A percentile compares a stretch with the other conserved stretches of the same genome.
Conservation (phyloP, 2,329 filamentous ascomycete species). For the Trichoderma sp. region DNA sequence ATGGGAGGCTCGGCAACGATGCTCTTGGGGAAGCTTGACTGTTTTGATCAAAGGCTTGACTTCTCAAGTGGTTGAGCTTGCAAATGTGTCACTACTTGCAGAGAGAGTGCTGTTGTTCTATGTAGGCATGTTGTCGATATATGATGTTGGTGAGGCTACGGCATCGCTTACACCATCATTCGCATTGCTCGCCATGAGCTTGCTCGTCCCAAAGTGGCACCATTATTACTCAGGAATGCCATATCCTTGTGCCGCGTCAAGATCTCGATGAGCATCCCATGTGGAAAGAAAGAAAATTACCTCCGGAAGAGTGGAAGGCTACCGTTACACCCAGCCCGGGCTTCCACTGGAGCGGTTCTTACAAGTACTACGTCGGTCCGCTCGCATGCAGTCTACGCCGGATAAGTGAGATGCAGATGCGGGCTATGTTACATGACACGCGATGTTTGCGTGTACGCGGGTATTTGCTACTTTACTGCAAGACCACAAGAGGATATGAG, state of each 20-base stretch:
- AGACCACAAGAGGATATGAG: background rate
- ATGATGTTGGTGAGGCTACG: background rate
- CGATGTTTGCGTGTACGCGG: too few species aligned
- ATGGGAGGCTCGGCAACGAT: background rate
- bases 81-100: too few species aligned
- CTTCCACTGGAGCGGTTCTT: background rate
- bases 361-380: background rate
- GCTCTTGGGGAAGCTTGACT: too few species aligned
- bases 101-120: too few species aligned
- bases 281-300: background rate
- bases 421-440: background rate
- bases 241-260: too few species aligned
- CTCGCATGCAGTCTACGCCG: background rate
- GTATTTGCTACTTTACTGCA: background rate
- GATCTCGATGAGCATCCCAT: background rate
- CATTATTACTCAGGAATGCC: too few species aligned
- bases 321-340: background rate
- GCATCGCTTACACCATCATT: background rate
- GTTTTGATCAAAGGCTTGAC: too few species aligned
- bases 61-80: background rate
- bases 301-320: background rate
- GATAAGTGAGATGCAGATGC: slow-evolving; percentile 1
- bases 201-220: background rate
- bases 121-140: background rate
- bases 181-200: background rate